phyloP scores from a whole-genome alignment of 208 protist genomes.

The Wallacemonas sp. region DNA sequence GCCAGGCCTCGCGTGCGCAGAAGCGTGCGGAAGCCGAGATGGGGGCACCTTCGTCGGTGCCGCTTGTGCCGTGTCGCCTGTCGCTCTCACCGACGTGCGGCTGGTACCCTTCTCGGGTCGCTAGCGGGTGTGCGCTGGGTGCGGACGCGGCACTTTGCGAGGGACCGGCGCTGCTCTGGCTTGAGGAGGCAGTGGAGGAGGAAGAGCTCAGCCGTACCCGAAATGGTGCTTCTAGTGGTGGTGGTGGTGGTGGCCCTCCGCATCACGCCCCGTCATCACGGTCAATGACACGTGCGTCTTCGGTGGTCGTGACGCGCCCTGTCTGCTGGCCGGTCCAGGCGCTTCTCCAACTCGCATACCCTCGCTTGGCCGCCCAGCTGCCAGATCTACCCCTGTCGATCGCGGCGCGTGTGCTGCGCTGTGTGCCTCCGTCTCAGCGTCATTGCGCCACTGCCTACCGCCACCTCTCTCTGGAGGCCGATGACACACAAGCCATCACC shows the following conservation, averaged over 20 bases:
- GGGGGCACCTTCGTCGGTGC: background rate
- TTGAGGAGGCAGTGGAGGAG: no score
- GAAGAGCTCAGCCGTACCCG: no score
- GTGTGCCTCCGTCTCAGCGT: constrained; percentile 28
- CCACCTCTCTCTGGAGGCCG: background rate
- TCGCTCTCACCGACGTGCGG: background rate
- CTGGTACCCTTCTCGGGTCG: background rate
- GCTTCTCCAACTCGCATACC: constrained; percentile 32
- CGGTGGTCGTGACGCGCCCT: background rate
- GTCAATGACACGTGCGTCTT: background rate
- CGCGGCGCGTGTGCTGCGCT: constrained; percentile 21
- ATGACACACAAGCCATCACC: background rate
- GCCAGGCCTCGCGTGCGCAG: background rate
- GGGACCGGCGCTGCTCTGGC: background rate
- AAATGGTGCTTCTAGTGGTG: no score
- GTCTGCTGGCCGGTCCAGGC: constrained; percentile 31
- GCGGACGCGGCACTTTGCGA: background rate
- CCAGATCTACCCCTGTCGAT: constrained; percentile 9
- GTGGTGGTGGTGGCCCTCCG: no score
- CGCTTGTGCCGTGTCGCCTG: background rate
- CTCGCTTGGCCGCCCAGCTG: constrained; percentile 21
- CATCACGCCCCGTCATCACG: background rate
- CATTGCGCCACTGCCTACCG: constrained; percentile 8
- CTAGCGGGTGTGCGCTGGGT: background rate
- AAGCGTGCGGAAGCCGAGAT: background rate